Base-by-base conservation (phyloP, 495 filamentous ascomycete genomes). In the Podospora tetraspora region DNA sequence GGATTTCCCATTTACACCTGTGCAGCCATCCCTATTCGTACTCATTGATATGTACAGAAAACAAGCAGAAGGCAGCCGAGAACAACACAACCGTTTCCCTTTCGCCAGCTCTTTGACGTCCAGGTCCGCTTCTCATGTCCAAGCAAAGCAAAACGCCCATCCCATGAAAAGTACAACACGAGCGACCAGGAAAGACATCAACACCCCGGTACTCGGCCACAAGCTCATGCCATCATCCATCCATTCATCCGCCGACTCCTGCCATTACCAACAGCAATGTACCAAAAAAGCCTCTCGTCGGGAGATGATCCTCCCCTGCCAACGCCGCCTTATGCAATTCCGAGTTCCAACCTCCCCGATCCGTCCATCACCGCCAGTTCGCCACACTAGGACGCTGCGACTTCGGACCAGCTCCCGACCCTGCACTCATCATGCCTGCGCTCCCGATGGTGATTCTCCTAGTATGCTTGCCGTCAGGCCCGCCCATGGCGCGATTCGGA, bases 371-470 rank as follows among this genome's bases (percentile, higher is more conserved):
- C 23, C 62, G 34, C 34, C 32, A 56, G 5, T 10, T 24, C 62
- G 37, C 43, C 62, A 64, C 62, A 21, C 62, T 64, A 56, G 62
- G 62, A 24, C 62, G 34, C 21, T 37, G 62, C 12, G 62, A 23
- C 27, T 37, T 64, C 13, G 43, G 25, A 13, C 32, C 12, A 6
- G 11, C 3, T 10, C 34, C 62, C 11, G 34, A 27, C 0, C 62
- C 70, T 29, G 62, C 58, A 66, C 11, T 52, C 24, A 63, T 25
- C 25, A 65, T 52, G 21, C 63, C 67, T 52, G 59, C 69, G 58
- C 66, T 69, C 13, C 69, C 67, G 64, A 78, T 78, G 70, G 76
- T 78, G 69, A 74, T 75, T 59, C 76, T 74, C 64, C 76, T 78
- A 75, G 66, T 27, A 32, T 27, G 23, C 60, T 32, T 62, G 5